Percentiles rank a stretch among this genome's conserved stretches.
These are phyloP conservation scores for Aureobasidium leucospermi DNA, from an alignment of 2,329 filamentous ascomycete species.

Conservation along the genomic window DNA sequence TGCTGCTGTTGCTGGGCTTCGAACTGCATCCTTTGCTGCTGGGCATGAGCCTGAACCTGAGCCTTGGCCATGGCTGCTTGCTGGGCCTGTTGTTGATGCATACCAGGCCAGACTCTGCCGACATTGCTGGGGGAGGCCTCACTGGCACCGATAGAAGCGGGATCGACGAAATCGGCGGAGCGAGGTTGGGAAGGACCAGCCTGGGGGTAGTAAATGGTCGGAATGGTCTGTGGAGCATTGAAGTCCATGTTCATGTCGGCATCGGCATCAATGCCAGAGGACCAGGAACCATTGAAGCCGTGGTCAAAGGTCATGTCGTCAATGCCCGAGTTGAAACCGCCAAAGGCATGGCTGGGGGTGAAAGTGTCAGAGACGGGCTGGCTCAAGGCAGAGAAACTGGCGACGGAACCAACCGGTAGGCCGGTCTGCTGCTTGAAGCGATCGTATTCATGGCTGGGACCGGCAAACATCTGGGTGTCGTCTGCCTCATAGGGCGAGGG, in stretches of 20 bases:
- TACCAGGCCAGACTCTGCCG: conserved; percentile 75
- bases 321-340: conserved; percentile 47
- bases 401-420: conserved; percentile 75
- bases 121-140: conserved; percentile 51
- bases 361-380: conserved; percentile 28
- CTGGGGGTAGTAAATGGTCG: conserved; percentile 58
- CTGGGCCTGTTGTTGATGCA: conserved; percentile 83
- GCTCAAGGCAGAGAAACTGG: conserved; percentile 72
- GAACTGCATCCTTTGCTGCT: conserved; percentile 38
- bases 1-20: conserved; percentile 26
- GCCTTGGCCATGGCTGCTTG: conserved; percentile 51
- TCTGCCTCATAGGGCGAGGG: conserved; percentile 28
- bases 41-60: conserved; percentile 27
- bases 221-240: conserved; percentile 41
- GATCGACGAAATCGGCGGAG: conserved; percentile 59
- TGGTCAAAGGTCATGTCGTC: conserved; percentile 60
- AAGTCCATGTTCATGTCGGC: conserved; percentile 63
- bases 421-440: conserved; percentile 94
- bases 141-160: conserved; percentile 62
- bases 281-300: conserved; percentile 51
- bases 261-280: conserved; percentile 41
- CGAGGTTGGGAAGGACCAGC: conserved; percentile 24
- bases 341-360: conserved; percentile 58
- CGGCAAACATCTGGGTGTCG: conserved; percentile 29
- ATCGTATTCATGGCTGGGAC: conserved; percentile 88